phyloP scores from a whole-genome alignment of 139 green algal species.

The Haematococcus sp. region DNA sequence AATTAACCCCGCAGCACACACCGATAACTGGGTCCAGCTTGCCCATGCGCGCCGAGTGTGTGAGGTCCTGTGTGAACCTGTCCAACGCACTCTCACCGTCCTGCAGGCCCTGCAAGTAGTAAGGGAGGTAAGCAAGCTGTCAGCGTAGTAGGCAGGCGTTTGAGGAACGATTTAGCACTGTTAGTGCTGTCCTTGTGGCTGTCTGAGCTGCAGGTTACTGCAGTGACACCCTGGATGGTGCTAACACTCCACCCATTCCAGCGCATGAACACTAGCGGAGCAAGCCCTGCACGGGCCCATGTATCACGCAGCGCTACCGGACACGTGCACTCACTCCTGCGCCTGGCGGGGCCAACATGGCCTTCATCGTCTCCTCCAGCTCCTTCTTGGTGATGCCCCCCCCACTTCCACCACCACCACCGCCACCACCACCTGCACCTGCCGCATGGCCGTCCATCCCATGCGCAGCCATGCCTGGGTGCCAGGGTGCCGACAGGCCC shows the following conservation, averaged over 20 bases:
- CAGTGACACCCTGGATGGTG: background rate
- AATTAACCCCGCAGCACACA: background rate
- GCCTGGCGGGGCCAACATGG: conserved; percentile 39
- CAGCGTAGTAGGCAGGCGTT: too few species aligned
- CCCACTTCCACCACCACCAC: background rate
- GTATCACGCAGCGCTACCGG: too few species aligned
- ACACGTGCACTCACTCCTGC: too few species aligned
- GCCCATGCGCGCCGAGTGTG: conserved; percentile 48
- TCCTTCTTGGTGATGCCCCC: conserved; percentile 45
- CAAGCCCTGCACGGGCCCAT: too few species aligned
- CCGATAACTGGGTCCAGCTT: conserved; percentile 86
- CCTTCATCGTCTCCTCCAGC: conserved; percentile 63
- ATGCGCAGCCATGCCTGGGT: too few species aligned
- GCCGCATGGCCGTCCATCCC: too few species aligned
- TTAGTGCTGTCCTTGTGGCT: background rate
- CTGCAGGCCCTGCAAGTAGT: background rate
- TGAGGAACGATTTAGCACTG: background rate
- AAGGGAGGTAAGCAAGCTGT: background rate
- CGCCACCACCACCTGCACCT: too few species aligned
- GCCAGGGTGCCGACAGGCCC: too few species aligned
- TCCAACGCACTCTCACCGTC: conserved; percentile 37
- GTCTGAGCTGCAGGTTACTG: background rate
- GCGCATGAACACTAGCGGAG: too few species aligned
- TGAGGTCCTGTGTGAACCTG: conserved; percentile 50
- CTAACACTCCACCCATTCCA: too few species aligned